Percentiles rank a stretch among this genome's conserved stretches.
phyloP scores from a whole-genome alignment of 2,329 filamentous ascomycete genomes.

The Calonectria hawksworthii region DNA sequence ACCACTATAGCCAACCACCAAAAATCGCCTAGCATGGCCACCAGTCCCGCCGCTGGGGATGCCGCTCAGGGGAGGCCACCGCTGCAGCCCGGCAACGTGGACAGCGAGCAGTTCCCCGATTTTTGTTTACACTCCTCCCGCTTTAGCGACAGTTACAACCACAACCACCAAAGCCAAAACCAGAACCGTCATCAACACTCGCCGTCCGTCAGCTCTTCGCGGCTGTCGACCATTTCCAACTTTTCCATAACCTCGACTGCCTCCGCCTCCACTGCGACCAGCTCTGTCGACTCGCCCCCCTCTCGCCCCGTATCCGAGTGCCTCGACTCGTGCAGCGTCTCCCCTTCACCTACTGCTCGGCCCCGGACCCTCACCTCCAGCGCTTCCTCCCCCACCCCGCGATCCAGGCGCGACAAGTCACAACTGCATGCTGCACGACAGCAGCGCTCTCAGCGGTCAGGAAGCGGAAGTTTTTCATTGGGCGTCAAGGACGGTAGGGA shows the following conservation, averaged over 20 bases:
- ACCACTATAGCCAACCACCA: conserved; percentile 25
- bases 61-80: conserved; percentile 43
- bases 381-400: conserved; percentile 49
- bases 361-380: conserved; percentile 38
- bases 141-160: conserved; percentile 31
- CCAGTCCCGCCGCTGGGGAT: conserved; percentile 34
- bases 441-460: conserved; percentile 63
- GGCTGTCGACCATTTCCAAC: conserved; percentile 45
- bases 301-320: conserved; percentile 38
- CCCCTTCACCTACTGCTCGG: conserved; percentile 35
- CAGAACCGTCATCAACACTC: conserved; percentile 35
- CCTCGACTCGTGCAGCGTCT: conserved; percentile 30
- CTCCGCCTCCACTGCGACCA: conserved; percentile 36
- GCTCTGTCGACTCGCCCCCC: conserved; percentile 40
- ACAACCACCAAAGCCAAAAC: conserved; percentile 16
- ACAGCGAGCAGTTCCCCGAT: conserved; percentile 55
- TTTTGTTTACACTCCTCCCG: conserved; percentile 58
- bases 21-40: conserved; percentile 36
- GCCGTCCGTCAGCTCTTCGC: conserved; percentile 40
- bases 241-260: conserved; percentile 26
- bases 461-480: conserved; percentile 52
- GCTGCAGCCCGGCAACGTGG: conserved; percentile 55
- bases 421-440: conserved; percentile 64
- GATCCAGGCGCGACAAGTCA: conserved; percentile 61
- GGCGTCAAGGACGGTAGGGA: conserved; percentile 34